Conservation (phyloP, 78 protist genomes). For the Isochrysis galbana region DNA sequence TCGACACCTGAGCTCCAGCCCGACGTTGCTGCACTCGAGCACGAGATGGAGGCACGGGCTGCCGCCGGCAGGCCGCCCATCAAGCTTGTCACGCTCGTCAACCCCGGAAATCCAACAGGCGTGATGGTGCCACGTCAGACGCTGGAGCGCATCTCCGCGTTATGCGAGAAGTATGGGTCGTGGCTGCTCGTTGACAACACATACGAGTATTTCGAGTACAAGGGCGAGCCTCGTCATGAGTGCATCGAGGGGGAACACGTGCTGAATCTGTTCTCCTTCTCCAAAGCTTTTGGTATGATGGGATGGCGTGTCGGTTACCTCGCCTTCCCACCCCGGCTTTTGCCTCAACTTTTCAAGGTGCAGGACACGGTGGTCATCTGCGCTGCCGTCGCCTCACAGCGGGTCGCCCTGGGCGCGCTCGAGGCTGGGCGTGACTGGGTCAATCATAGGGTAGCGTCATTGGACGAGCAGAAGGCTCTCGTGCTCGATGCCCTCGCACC, state of each 20-base stretch:
- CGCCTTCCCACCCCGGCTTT: neutral
- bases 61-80: neutral
- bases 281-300: constrained; percentile 36
- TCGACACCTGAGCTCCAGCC: neutral
- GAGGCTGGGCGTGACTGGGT: neutral
- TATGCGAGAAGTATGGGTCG: neutral
- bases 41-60: neutral
- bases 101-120: neutral
- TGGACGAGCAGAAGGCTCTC: neutral
- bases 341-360: neutral
- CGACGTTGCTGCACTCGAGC: neutral
- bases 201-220: constrained; percentile 12
- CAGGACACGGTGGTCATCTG: constrained; percentile 38
- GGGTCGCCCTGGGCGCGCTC: neutral
- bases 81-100: neutral
- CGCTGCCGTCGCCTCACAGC: constrained; percentile 27
- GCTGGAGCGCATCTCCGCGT: neutral
- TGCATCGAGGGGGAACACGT: constrained; percentile 1
- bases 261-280: constrained; percentile 35
- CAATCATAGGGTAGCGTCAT: neutral
- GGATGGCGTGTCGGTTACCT: constrained; percentile 32
- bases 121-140: neutral
- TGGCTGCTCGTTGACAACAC: constrained; percentile 32
- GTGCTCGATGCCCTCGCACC: neutral
- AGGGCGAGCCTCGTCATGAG: neutral